A percentile compares a stretch with the other conserved stretches of the same genome.
Conservation (phyloP, 208 protist genomes). For the Balamuthia mandrillaris region DNA sequence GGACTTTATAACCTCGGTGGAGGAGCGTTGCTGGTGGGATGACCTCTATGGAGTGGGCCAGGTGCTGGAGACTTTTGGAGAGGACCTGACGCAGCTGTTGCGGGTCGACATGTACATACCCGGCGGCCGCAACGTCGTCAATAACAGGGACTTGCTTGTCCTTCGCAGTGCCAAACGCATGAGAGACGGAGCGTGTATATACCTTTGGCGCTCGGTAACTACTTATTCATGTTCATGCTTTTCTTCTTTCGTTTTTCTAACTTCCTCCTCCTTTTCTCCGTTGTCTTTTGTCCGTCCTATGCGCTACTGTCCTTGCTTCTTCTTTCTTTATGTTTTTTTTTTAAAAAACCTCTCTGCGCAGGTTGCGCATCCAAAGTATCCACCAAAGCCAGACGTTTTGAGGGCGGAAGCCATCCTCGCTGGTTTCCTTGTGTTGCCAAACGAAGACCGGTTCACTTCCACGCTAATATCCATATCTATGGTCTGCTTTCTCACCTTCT, state of each 20-base stretch:
- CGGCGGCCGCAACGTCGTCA: not conserved
- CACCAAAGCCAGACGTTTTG: not conserved
- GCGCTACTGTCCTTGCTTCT: too few species aligned
- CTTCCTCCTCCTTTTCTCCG: too few species aligned
- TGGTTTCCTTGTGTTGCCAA: not conserved
- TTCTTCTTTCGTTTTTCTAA: too few species aligned
- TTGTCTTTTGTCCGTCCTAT: too few species aligned
- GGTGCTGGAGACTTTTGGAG: not conserved
- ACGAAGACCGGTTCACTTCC: not conserved
- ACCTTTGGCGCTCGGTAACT: not conserved
- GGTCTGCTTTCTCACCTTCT: not conserved
- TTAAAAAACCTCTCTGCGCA: not conserved
- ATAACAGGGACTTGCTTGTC: not conserved
- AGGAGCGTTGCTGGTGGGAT: slow-evolving; percentile 6
- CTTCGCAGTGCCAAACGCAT: not conserved
- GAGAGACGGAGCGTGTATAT: not conserved
- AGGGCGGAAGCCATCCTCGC: not conserved
- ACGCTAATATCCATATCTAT: not conserved
- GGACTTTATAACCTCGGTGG: not conserved
- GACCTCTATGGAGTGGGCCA: not conserved
- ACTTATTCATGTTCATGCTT: too few species aligned
- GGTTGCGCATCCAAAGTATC: not conserved
- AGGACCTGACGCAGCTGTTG: not conserved
- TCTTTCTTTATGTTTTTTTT: too few species aligned
- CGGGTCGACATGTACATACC: not conserved